Conservation (phyloP, 208 protist genomes). For the Crithidia acanthocephali region DNA sequence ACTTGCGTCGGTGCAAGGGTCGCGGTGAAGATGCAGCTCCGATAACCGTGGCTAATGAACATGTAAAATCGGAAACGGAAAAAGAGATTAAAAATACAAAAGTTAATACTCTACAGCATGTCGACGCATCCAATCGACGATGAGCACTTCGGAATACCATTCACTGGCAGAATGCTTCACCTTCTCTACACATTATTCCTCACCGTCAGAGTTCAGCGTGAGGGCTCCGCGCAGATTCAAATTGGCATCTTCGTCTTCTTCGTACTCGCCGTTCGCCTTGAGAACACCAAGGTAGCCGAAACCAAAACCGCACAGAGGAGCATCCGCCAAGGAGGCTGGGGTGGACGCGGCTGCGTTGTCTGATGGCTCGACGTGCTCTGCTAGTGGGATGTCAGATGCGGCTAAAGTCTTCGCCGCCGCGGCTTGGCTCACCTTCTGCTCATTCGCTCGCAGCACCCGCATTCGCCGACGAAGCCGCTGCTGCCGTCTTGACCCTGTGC, state of each 20-base stretch:
- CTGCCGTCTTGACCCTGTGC: constrained; percentile 15
- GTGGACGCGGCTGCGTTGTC: constrained; percentile 31
- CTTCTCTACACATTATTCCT: constrained; percentile 7
- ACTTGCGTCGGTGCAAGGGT: no score
- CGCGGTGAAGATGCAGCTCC: no score
- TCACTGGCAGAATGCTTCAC: background rate
- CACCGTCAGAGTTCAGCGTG: constrained; percentile 49
- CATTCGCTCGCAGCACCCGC: constrained; percentile 49
- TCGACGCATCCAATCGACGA: no score
- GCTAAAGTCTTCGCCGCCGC: constrained; percentile 45
- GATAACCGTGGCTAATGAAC: background rate
- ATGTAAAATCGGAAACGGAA: background rate
- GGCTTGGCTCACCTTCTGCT: constrained; percentile 47
- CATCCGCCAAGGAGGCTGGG: constrained; percentile 11
- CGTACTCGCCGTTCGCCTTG: constrained; percentile 73
- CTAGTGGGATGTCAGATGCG: constrained; percentile 63
- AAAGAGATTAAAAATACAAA: constrained; percentile 1
- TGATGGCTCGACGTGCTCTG: constrained; percentile 22
- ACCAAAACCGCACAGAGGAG: constrained; percentile 76
- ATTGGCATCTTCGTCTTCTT: constrained; percentile 69
- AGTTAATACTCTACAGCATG: no score
- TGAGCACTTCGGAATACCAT: no score
- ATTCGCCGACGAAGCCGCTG: constrained; percentile 37
- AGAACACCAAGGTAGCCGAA: constrained; percentile 85
- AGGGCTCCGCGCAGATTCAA: constrained; percentile 59